Evolutionary conservation across 2,329 filamentous ascomycete genomes (phyloP), one percentile per base, ranked within the genome.

Genomic region (Pezicula neosporulosa): DNA sequence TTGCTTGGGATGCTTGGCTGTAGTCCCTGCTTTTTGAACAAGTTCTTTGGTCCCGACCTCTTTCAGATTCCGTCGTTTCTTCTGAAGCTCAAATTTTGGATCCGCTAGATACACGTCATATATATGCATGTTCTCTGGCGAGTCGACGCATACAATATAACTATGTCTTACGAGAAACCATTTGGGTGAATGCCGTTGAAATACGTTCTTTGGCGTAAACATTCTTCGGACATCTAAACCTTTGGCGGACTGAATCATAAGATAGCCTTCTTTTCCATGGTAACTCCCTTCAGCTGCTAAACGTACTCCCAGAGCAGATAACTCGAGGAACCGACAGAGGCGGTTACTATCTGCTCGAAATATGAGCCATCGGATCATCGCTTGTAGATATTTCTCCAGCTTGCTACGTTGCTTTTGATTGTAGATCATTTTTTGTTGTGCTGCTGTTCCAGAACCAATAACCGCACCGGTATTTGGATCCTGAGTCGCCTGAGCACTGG

Each of bases 101-200:
- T 99, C 94, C 24, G 97, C 89, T n/a, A 99, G 78, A 68, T 97
- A 97, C 19, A 99, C 94, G 70, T 99, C 95, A 67, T 96, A 97
- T 33, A 97, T 95, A 63, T 96, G 93, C 88, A 97, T 96, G 62
- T 96, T 96, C 68, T 97, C 93, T 0, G 94, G 94, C 0, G 94
- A 97, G 66, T 97, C 93, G n/a, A 97, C 92, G 60, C 93, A 97
- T 42, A 96, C 93, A 53, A 99, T 86, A 65, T 99, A 99, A 72
- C 91, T 97, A 70, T 97, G 92, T 47, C 94, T 81, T n/a, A 99
- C 91, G 18, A 97, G 77, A 67, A 99, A 99, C 94, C 94, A 99
- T 68, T 97, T 97, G 16, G 91, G 90, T 54, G 84, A 87, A 70
- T 97, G 92, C 12, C 91, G 83, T 48, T 85, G 83, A 64, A 91